Evolutionary conservation across 768 basidiomycete species (phyloP), one percentile per base, ranked within the genome.

Genomic region (Lactarius psammicola): DNA sequence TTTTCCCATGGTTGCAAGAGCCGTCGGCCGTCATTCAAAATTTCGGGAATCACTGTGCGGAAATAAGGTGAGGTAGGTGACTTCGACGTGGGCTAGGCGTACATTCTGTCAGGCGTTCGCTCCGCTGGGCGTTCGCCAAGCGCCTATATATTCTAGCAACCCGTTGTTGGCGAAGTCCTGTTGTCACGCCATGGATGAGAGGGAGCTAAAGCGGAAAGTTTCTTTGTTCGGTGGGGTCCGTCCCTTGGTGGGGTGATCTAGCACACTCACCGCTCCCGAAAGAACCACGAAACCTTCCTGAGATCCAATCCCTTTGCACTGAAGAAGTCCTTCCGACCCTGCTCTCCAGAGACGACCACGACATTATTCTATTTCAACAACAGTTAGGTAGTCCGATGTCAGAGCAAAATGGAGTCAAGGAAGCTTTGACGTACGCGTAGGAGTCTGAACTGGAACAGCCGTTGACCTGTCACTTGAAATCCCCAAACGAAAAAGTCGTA

Each of bases 251-350:
- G 38, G 13, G 54, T 49, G 23, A 49, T 49, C 30, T 66, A 28
- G 40, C 51, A 56, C 36, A 30, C 87, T 69, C 74, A 91, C 90
- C 62, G 87, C 89, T 59, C 89, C 90, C 58, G 88, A 89, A 67
- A 92, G 81, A 71, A 89, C 83, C 71, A 86, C 88, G 80, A 90
- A 92, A 6, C 89, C 90, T 78, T 90, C 88, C 49, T 85, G 87
- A 92, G 82, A 75, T 91, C 88, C 68, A 92, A 83, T 26, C 83
- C 83, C 75, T 84, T 86, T 63, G 87, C 84, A 3, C 81, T 81
- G 71, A 91, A 89, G 76, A 91, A 91, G 3, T 85, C 80, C 62
- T 83, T 82, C 63, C 90, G 80, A 18, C 85, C 90, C 38, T 79
- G 80, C 72, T 90, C 87, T 60, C 90, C 90, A 46, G 90, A 91